A percentile compares a stretch with the other conserved stretches of the same genome.
phyloP scores from a whole-genome alignment of 2,329 filamentous ascomycete genomes.

The Microdochium paspali region DNA sequence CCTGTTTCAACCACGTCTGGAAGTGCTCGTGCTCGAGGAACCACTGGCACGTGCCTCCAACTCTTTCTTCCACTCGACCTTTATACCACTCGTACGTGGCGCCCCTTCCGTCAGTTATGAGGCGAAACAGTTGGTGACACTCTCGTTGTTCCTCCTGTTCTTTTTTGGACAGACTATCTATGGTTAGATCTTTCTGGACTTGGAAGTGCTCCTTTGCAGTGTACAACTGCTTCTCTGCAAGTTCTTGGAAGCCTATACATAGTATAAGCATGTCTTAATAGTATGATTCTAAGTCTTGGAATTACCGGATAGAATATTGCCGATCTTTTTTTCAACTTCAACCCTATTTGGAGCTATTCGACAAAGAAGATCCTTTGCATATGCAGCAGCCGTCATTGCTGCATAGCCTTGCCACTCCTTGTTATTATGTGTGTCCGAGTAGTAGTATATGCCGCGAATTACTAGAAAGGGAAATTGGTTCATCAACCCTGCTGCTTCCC shows the following conservation, averaged over 20 bases:
- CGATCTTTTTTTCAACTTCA: neutral
- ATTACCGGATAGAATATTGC: neutral
- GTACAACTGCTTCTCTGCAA: neutral
- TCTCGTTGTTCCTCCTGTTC: neutral
- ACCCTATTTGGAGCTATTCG: neutral
- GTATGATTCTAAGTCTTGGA: neutral
- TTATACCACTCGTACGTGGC: conserved; percentile 21
- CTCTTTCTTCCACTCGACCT: conserved; percentile 11
- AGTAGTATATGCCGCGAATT: conserved; percentile 22
- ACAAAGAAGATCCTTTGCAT: conserved; percentile 9
- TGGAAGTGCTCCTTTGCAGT: neutral
- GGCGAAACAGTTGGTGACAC: neutral
- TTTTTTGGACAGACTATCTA: neutral
- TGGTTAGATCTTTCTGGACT: neutral
- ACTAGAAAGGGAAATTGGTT: conserved; percentile 18
- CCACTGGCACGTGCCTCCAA: conserved; percentile 21
- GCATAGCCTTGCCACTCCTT: conserved; percentile 14
- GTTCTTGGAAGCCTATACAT: neutral
- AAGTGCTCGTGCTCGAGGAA: conserved; percentile 20
- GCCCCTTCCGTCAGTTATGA: neutral
- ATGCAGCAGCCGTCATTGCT: conserved; percentile 14
- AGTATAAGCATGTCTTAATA: neutral
- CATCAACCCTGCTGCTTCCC: conserved; percentile 19
- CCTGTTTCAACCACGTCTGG: conserved; percentile 14
- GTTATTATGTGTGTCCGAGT: conserved; percentile 18